These are phyloP conservation scores for Oenanthe javanica DNA, from an alignment of 140 eudicot genomes.

Conservation along the genomic window DNA sequence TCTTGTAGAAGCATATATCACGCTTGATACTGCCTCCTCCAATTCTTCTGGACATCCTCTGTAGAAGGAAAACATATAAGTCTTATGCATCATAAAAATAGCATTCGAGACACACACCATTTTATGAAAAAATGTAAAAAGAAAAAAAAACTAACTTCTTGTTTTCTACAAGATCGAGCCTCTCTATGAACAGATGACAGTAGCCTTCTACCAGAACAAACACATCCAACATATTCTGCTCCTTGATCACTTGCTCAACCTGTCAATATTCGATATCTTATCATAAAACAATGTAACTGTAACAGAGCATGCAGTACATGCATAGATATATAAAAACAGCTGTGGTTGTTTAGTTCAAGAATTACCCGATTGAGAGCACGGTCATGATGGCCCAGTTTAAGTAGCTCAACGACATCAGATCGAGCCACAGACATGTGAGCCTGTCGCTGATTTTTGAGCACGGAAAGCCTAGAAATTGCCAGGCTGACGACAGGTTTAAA, in stretches of 20 bases:
- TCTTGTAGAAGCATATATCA: constrained; percentile 74
- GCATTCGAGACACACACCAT: neutral
- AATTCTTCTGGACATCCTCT: constrained; percentile 80
- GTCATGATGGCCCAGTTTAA: constrained; percentile 54
- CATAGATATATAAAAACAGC: neutral
- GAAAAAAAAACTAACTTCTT: constrained; percentile 34
- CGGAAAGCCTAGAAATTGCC: constrained; percentile 55
- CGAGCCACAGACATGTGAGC: constrained; percentile 43
- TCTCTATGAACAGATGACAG: constrained; percentile 44
- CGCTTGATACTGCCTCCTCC: constrained; percentile 60
- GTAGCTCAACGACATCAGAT: constrained; percentile 61
- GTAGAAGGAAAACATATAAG: neutral
- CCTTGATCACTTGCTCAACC: constrained; percentile 92
- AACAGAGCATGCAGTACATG: too few species aligned
- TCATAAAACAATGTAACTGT: neutral
- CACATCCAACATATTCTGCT: constrained; percentile 72
- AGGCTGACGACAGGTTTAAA: constrained; percentile 43
- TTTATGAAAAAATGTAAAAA: neutral
- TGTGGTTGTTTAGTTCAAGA: neutral
- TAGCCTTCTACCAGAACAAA: constrained; percentile 50
- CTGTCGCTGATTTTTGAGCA: constrained; percentile 61
- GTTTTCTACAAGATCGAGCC: constrained; percentile 41
- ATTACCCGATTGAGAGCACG: constrained; percentile 74
- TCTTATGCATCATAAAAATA: neutral
- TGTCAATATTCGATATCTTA: constrained; percentile 10